Evolutionary conservation across 208 protist species (phyloP).

Genomic region (Acanthamoeba royreba): DNA sequence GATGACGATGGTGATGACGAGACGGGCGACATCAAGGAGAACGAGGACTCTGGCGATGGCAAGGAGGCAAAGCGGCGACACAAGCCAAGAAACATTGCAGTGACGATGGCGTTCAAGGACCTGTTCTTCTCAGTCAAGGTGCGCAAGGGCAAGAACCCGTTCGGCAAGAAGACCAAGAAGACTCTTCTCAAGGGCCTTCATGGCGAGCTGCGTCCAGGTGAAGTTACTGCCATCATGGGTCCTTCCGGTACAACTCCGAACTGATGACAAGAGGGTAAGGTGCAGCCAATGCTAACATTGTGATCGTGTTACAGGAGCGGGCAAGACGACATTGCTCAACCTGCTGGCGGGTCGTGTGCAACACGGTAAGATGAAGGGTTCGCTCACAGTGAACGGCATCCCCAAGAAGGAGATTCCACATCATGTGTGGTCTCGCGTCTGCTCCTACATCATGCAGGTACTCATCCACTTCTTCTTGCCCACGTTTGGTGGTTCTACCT

Average conservation of each 20-base stretch:
- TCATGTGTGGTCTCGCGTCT: background rate
- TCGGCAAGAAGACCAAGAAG: background rate
- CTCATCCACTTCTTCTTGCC: too few species aligned
- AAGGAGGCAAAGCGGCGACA: too few species aligned
- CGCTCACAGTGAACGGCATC: background rate
- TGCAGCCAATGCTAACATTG: too few species aligned
- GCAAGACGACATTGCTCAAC: constrained; percentile 34
- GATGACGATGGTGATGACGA: too few species aligned
- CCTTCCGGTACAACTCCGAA: too few species aligned
- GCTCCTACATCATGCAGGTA: constrained; percentile 45
- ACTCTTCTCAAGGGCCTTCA: background rate
- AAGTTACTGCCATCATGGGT: constrained; percentile 32
- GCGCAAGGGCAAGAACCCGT: background rate
- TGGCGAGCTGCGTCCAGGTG: background rate
- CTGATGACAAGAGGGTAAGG: too few species aligned
- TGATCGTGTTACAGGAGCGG: too few species aligned
- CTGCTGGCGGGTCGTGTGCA: background rate
- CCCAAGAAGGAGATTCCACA: background rate
- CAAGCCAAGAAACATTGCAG: too few species aligned
- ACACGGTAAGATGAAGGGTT: background rate
- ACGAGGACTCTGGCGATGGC: too few species aligned
- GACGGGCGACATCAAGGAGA: too few species aligned
- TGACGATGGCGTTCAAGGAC: background rate
- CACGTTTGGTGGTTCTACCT: too few species aligned
- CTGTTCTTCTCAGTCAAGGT: constrained; percentile 16